phyloP scores from a whole-genome alignment of 441 rosid genomes.

The Populus hybrid region DNA sequence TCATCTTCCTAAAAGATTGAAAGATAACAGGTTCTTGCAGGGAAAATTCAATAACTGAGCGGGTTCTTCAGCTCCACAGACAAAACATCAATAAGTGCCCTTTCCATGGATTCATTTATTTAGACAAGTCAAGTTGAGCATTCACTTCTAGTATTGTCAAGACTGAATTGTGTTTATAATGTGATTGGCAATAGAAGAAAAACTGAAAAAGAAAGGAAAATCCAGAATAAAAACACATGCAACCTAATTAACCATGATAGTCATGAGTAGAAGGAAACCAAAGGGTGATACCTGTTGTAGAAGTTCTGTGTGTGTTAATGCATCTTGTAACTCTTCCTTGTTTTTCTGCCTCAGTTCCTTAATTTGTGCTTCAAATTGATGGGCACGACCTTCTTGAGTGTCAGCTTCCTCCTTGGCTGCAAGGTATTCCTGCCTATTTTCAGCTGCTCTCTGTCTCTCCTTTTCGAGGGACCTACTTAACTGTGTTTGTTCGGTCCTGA shows the following conservation, averaged over 20 bases:
- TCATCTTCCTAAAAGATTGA: neutral
- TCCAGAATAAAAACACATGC: slow-evolving; percentile 3
- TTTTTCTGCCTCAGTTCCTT: slow-evolving; percentile 74
- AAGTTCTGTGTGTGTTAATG: slow-evolving; percentile 68
- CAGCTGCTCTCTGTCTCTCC: slow-evolving; percentile 99
- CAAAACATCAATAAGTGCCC: neutral
- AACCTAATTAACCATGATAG: neutral
- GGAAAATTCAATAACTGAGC: neutral
- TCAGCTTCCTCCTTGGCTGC: slow-evolving; percentile 98
- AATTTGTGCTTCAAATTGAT: slow-evolving; percentile 82
- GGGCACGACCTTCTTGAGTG: slow-evolving; percentile 85
- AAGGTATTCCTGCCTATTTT: slow-evolving; percentile 93
- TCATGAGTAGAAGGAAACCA: slow-evolving; percentile 10
- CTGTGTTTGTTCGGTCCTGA: slow-evolving; percentile 94
- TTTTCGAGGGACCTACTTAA: slow-evolving; percentile 91
- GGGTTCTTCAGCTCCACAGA: neutral
- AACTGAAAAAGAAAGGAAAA: neutral
- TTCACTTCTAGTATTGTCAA: neutral
- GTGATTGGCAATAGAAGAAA: neutral
- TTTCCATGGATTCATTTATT: neutral
- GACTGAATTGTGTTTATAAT: neutral
- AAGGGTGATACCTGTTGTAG: slow-evolving; percentile 66
- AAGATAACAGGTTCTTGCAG: neutral
- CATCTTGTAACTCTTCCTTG: slow-evolving; percentile 90
- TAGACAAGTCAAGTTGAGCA: neutral